A percentile compares a stretch with the other conserved stretches of the same genome.
Evolutionary conservation across 345 rosid species (phyloP).

Genomic region (Gossypium australe): DNA sequence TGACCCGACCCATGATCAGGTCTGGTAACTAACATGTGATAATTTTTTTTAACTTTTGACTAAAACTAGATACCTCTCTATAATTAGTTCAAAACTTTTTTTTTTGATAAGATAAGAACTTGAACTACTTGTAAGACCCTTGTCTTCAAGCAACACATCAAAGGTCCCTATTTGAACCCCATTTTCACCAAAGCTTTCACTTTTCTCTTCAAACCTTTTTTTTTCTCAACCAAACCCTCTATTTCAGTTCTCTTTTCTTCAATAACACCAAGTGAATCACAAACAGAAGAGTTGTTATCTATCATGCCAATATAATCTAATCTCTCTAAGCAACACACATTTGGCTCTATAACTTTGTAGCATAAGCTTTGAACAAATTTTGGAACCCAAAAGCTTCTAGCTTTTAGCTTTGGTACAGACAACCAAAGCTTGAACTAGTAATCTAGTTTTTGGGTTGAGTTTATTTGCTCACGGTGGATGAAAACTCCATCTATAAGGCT

Average conservation of each 20-base stretch:
- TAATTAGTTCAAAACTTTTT: too few species aligned
- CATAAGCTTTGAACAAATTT: conserved; percentile 31
- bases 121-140: conserved; percentile 62
- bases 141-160: conserved; percentile 45
- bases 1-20: too few species aligned
- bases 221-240: conserved; percentile 38
- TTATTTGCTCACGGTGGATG: conserved; percentile 37
- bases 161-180: conserved; percentile 33
- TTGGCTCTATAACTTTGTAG: conserved; percentile 25
- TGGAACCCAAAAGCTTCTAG: conserved; percentile 32
- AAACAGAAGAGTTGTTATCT: conserved; percentile 40
- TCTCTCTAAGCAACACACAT: conserved; percentile 33
- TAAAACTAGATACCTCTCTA: too few species aligned
- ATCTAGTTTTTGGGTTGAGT: not conserved
- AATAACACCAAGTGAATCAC: conserved; percentile 28
- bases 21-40: too few species aligned
- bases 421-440: conserved; percentile 33
- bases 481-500: conserved; percentile 43
- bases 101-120: conserved; percentile 55
- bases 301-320: conserved; percentile 31
- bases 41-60: too few species aligned
- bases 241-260: conserved; percentile 29
- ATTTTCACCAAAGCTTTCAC: conserved; percentile 16
- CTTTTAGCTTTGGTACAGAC: conserved; percentile 26
- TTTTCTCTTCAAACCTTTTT: not conserved